These are phyloP conservation scores for Tricholoma saponaceum DNA, from an alignment of 768 basidiomycete species.

Conservation along the genomic window DNA sequence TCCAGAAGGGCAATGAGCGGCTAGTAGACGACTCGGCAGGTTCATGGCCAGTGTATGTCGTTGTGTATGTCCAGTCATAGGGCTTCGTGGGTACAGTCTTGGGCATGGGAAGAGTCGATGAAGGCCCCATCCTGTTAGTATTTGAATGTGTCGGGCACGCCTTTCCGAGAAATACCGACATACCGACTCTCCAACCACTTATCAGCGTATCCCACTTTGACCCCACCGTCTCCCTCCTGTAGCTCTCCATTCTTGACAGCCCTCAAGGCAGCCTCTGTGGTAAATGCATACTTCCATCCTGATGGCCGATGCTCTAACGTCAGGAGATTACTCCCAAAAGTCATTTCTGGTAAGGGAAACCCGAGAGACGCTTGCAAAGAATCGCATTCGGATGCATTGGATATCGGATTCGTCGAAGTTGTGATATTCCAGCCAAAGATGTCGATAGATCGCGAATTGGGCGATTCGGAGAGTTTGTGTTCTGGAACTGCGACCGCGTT, in stretches of 20 bases:
- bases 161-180: conserved; percentile 14
- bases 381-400: conserved; percentile 73
- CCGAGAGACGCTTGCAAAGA: conserved; percentile 58
- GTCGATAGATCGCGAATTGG: conserved; percentile 65
- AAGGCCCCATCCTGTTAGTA: conserved; percentile 56
- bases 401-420: conserved; percentile 72
- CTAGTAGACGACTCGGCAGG: conserved; percentile 14
- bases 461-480: conserved; percentile 66
- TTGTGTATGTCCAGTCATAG: conserved; percentile 99
- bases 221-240: conserved; percentile 80
- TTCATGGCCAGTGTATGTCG: conserved; percentile 71
- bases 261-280: conserved; percentile 61
- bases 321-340: conserved; percentile 83
- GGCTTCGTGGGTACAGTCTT: conserved; percentile 74
- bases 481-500: conserved; percentile 46
- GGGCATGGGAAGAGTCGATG: conserved; percentile 63
- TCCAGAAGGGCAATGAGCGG: conserved; percentile 35
- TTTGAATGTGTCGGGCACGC: not conserved
- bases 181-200: conserved; percentile 91
- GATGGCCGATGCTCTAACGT: conserved; percentile 60
- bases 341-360: conserved; percentile 94
- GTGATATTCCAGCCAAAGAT: conserved; percentile 68
- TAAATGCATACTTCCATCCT: conserved; percentile 65
- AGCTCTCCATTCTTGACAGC: conserved; percentile 75
- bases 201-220: conserved; percentile 93